phyloP scores from a whole-genome alignment of 768 basidiomycete species.

The Amanita pallidorosea region DNA sequence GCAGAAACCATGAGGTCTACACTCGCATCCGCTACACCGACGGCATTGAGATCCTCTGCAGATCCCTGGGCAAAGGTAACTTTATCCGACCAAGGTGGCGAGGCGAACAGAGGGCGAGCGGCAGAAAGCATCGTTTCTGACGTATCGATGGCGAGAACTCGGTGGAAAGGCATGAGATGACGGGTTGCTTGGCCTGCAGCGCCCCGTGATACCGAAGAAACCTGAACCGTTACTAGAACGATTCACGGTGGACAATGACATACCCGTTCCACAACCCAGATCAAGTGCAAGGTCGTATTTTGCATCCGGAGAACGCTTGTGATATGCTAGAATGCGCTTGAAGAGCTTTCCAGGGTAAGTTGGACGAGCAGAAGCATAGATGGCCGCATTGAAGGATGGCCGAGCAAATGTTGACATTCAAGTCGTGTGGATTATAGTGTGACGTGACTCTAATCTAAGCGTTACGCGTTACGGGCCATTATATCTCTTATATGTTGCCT shows the following conservation, averaged over 20 bases:
- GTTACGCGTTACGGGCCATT: too few relatives aligned
- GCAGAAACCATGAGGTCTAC: conserved; percentile 65
- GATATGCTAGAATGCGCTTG: conserved; percentile 52
- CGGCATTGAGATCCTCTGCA: conserved; percentile 44
- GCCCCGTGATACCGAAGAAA: too few relatives aligned
- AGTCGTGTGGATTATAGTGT: too few relatives aligned
- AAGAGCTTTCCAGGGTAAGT: conserved; percentile 62
- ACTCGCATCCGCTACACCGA: conserved; percentile 29
- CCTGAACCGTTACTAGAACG: too few relatives aligned
- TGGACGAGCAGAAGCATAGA: conserved; percentile 62
- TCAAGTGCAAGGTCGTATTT: conserved; percentile 57
- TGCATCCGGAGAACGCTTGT: conserved; percentile 18
- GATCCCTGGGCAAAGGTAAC: conserved; percentile 22
- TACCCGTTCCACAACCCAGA: conserved; percentile 67
- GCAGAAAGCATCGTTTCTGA: conserved; percentile 57
- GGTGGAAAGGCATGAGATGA: conserved; percentile 40
- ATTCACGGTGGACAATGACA: too few relatives aligned
- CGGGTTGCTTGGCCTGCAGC: conserved; percentile 55
- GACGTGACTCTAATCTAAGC: too few relatives aligned
- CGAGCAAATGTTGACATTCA: conserved; percentile 61
- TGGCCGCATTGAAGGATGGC: conserved; percentile 51
- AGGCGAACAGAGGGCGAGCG: conserved; percentile 23
- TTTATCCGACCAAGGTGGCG: conserved; percentile 5
- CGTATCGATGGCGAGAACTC: conserved; percentile 69
- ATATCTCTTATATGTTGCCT: conserved; percentile 22